Evolutionary conservation across 768 basidiomycete species (phyloP), one percentile per base, ranked within the genome.

Genomic region (Leucogyrophana mollusca): DNA sequence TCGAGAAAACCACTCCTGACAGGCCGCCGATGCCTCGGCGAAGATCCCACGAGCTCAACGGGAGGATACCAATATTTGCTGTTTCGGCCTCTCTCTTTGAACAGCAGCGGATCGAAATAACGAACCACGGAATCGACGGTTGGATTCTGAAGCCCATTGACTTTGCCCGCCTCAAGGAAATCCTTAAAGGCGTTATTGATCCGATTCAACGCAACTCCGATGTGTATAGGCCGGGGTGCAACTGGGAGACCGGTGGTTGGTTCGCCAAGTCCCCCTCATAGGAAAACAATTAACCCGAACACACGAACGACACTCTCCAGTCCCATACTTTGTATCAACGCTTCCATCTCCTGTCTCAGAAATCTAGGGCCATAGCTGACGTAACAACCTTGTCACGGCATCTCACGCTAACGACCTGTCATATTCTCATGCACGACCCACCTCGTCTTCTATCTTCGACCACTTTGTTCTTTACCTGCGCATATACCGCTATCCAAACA

Each of bases 141-240:
- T 93, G 87, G 87, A 78, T 90, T 14, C 67, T 91, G 51, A 91
- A 91, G 64, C 90, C 89, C 0, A 82, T 91, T 53, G 83, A 90
- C 60, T 90, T 88, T 64, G 77, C 79, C 50, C 73, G 89, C 11
- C 72, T 91, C 9, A 64, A 73, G 18, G 57, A 63, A 3, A 69
- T 93, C 24, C 60, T 92, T 17, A 64, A 68, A 9, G 88, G 87
- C 1, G 73, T 88, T 11, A 72, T 69, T 3, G 80, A 88, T 50
- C 58, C 64, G 1, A 50, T 49, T 1, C 77, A 81, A 54, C 77
- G 87, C 20, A 54, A 64, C 22, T 59, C 56, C 6, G 80, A 88
- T 54, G 58, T 81, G 0, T 85, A 84, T 57, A 59, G 52, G 8
- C 59, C 68, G 1, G 80, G 77, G 2, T 73, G 69, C 49, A 78